These are phyloP conservation scores for Penicillium angulare DNA, from an alignment of 495 filamentous ascomycete genomes.

Conservation along the genomic window DNA sequence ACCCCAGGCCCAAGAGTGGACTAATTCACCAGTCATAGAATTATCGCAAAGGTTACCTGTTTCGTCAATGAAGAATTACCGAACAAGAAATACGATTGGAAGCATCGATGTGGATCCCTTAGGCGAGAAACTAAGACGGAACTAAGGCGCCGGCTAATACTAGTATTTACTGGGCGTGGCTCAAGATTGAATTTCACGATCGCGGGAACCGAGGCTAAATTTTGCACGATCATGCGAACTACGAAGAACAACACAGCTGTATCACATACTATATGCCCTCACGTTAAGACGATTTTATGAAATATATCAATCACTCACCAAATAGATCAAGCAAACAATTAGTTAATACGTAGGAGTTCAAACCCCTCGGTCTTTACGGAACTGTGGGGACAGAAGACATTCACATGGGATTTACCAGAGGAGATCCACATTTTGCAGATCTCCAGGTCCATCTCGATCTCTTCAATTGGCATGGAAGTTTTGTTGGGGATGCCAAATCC, in stretches of 20 bases:
- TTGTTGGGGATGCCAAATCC: constrained; percentile 21
- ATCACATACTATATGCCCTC: too few species aligned
- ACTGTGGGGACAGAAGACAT: not conserved
- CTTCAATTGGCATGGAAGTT: constrained; percentile 12
- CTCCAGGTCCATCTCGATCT: too few species aligned
- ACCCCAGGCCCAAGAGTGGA: not conserved
- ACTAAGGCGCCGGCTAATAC: not conserved
- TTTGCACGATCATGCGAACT: not conserved
- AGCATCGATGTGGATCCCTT: not conserved
- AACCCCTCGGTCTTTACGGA: too few species aligned
- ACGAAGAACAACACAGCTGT: too few species aligned
- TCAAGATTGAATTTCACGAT: not conserved
- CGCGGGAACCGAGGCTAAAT: constrained; percentile 1
- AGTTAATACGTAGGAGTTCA: too few species aligned
- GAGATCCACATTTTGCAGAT: not conserved
- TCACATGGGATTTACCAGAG: not conserved
- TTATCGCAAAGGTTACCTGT: not conserved
- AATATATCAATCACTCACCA: too few species aligned
- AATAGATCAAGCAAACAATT: too few species aligned
- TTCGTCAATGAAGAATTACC: not conserved
- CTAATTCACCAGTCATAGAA: not conserved
- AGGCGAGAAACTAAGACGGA: too few species aligned
- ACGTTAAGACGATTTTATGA: too few species aligned
- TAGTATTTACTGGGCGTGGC: not conserved
- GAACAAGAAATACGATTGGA: not conserved